A percentile compares a stretch with the other conserved stretches of the same genome.
Evolutionary conservation across 164 flowering plant genomes (phyloP).

Genomic region (Vitis rupestris): DNA sequence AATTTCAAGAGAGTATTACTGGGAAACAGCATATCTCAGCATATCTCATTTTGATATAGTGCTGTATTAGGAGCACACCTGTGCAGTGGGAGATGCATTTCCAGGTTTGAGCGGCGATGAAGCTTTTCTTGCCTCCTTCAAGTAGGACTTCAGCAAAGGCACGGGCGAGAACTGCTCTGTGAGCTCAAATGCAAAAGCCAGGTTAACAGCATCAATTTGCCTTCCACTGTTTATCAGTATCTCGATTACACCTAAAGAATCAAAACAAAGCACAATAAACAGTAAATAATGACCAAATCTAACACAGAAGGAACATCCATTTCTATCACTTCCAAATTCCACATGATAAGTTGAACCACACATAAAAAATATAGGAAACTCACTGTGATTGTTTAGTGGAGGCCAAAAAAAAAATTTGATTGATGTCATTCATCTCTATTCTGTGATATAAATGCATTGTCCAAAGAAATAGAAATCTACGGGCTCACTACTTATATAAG

Average conservation of each 20-base stretch:
- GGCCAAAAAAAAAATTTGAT: too few relatives aligned
- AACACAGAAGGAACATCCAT: not conserved
- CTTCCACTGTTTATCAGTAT: slow-evolving; percentile 75
- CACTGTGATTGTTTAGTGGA: not conserved
- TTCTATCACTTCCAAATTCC: too few relatives aligned
- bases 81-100: slow-evolving; percentile 54
- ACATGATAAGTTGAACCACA: too few relatives aligned
- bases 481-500: not conserved
- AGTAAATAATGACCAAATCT: not conserved
- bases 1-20: not conserved
- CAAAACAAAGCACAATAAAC: slow-evolving; percentile 6
- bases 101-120: slow-evolving; percentile 68
- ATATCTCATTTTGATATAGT: not conserved
- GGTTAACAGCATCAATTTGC: slow-evolving; percentile 91
- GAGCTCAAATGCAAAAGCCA: slow-evolving; percentile 86
- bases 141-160: slow-evolving; percentile 68
- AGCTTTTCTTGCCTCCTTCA: slow-evolving; percentile 69
- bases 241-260: slow-evolving; percentile 74
- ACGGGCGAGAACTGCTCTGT: slow-evolving; percentile 78
- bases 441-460: not conserved
- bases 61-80: slow-evolving; percentile 37
- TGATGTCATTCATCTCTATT: too few relatives aligned
- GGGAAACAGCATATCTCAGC: not conserved
- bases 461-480: not conserved
- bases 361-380: too few relatives aligned